Base-by-base conservation (phyloP, 805 yeast species). In the Cyberlindnera mississippiensis region DNA sequence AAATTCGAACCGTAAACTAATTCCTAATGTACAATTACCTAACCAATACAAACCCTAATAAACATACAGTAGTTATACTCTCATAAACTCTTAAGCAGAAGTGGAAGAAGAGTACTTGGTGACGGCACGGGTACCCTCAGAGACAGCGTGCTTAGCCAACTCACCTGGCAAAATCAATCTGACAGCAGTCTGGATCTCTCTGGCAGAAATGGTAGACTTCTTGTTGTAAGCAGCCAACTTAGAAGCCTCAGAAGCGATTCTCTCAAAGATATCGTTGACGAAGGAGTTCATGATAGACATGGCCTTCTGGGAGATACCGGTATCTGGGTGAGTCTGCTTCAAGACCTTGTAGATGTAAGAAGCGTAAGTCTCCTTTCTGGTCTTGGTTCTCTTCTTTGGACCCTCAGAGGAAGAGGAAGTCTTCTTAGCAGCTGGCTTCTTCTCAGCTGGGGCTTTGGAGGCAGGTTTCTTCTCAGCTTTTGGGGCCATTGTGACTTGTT, bases 101-200 rank as follows among this genome's bases (percentile, higher is more conserved):
- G 72, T 64, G 31, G 67, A 61, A 64, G 96, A 84, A 63, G 96
- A 85, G 81, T 87, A 89, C 78, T 89, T 89, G 72, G 96, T 87
- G 63, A 89, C 96, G 69, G 97, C 96, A 82, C 96, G 87, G 61
- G 96, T 89, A 80, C 97, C 97, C 76, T 91, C 98, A 64, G 96
- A 85, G 62, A 89, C 96, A 64, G 97, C 96, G 75, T 91, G 97
- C 80, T 89, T 89, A 57, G 97, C 96, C 68, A 90, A 80, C 78
- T 91, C 97, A 82, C 97, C 97, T 60, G 98, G 98, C 63, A 91
- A 83, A 72, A 90, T 90, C 66, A 90, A 83, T 81, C 97, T 88
- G 58, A 90, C 97, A 61, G 98, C 97, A 60, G 97, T 91, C 79
- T 90, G 97, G 66, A 91, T 91, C 78, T 90, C 97, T 78, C 97